These are phyloP conservation scores for Rhodotorula kratochvilovae DNA, from an alignment of 768 basidiomycete genomes.

Conservation along the genomic window DNA sequence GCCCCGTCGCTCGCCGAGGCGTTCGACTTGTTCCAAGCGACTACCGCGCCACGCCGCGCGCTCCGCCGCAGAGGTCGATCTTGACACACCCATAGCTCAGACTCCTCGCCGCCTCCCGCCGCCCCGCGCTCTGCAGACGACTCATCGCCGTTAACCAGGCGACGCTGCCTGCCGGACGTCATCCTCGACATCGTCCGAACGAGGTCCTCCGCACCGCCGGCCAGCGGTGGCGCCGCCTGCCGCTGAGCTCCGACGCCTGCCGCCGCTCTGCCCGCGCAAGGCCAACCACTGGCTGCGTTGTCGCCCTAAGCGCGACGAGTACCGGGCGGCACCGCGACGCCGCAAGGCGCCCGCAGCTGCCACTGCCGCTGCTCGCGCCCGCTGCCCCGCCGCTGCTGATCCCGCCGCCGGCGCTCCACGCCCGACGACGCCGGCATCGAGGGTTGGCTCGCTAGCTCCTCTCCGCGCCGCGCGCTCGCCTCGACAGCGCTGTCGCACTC, in stretches of 20 bases:
- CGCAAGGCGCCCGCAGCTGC: neutral
- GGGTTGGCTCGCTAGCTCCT: neutral
- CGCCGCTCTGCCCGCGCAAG: neutral
- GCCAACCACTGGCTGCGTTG: neutral
- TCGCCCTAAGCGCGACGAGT: neutral
- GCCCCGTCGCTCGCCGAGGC: too few relatives aligned
- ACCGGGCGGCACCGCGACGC: neutral
- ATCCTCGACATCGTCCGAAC: too few relatives aligned
- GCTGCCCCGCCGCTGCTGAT: too few relatives aligned
- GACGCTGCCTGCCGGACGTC: too few relatives aligned
- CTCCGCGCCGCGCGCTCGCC: neutral
- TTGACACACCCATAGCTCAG: too few relatives aligned
- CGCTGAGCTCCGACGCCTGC: neutral
- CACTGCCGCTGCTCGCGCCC: neutral
- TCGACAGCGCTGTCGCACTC: slow-evolving; percentile 4
- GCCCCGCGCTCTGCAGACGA: too few relatives aligned
- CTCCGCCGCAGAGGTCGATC: too few relatives aligned
- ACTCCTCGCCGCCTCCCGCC: too few relatives aligned
- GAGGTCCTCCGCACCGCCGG: slow-evolving; percentile 4
- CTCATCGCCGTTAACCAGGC: too few relatives aligned
- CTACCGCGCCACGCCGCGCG: too few relatives aligned
- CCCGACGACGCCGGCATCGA: neutral
- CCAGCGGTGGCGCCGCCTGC: too few relatives aligned
- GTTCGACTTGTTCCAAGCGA: too few relatives aligned
- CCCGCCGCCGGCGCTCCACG: neutral